Percentiles rank a stretch among this genome's conserved stretches.
phyloP scores from a whole-genome alignment of 371 early-diverging fungal genomes.

The Rhizopus delemar region DNA sequence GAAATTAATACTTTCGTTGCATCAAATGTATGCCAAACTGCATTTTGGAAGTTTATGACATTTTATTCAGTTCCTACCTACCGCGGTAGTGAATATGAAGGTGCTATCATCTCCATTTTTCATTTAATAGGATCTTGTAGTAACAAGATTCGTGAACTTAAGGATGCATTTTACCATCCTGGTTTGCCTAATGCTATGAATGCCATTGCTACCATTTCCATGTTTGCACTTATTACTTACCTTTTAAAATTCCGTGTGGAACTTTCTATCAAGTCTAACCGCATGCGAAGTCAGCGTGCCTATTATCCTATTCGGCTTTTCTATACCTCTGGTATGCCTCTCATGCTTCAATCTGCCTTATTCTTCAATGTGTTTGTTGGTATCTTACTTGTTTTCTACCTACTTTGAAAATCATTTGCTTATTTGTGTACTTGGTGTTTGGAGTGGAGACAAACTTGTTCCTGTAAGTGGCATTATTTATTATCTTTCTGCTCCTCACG shows the following conservation, averaged over 20 bases:
- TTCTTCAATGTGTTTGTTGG: conserved; percentile 94
- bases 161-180: conserved; percentile 97
- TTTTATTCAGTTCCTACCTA: conserved; percentile 97
- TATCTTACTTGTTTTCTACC: conserved; percentile 96
- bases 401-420: conserved; percentile 95
- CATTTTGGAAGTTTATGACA: conserved; percentile 99
- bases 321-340: conserved; percentile 99
- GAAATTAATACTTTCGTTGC: conserved; percentile 99
- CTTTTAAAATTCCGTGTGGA: conserved; percentile 99
- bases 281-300: conserved; percentile 95
- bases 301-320: conserved; percentile 99
- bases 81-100: conserved; percentile 99
- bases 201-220: conserved; percentile 85
- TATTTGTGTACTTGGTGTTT: conserved; percentile 95
- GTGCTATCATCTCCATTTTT: conserved; percentile 95
- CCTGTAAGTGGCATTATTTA: conserved; percentile 96
- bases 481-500: conserved; percentile 96
- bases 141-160: conserved; percentile 97
- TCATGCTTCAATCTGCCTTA: conserved; percentile 98
- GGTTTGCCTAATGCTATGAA: conserved; percentile 97
- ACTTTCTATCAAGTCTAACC: conserved; percentile 96
- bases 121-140: conserved; percentile 93
- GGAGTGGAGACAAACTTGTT: conserved; percentile 90
- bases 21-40: conserved; percentile 98
- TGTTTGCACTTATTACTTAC: conserved; percentile 98